Percentiles rank a stretch among this genome's conserved stretches.
Conservation (phyloP, 805 yeast genomes). For the Candida gorgasii region DNA sequence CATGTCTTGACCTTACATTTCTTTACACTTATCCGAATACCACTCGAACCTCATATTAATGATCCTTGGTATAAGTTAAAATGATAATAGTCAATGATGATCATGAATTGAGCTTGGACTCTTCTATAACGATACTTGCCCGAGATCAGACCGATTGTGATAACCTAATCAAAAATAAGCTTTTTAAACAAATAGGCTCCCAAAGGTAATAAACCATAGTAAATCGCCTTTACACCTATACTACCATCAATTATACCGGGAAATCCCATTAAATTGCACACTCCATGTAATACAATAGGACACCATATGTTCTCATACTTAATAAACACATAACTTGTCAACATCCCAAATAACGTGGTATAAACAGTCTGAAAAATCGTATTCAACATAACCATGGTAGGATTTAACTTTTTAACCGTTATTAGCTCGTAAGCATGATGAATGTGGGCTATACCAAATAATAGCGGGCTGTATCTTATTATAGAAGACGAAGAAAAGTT, state of each 20-base stretch:
- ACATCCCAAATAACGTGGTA: conserved; percentile 70
- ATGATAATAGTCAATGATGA: too few relatives aligned
- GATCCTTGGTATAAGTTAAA: too few relatives aligned
- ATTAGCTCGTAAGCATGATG: conserved; percentile 66
- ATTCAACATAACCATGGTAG: conserved; percentile 6
- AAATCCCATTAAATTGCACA: conserved; percentile 72
- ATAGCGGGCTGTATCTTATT: conserved; percentile 52
- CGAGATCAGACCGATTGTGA: too few relatives aligned
- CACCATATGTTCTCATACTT: conserved; percentile 53
- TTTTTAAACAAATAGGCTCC: conserved; percentile 13
- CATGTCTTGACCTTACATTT: too few relatives aligned
- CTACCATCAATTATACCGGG: conserved; percentile 41
- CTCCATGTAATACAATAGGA: conserved; percentile 56
- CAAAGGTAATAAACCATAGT: conserved; percentile 13
- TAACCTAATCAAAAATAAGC: neutral
- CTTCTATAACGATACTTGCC: too few relatives aligned
- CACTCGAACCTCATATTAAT: too few relatives aligned
- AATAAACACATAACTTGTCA: conserved; percentile 59
- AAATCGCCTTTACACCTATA: conserved; percentile 9
- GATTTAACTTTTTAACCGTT: conserved; percentile 2
- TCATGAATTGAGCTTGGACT: too few relatives aligned
- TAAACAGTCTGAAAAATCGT: conserved; percentile 58
- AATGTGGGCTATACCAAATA: conserved; percentile 76
- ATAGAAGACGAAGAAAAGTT: conserved; percentile 12
- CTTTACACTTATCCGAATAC: too few relatives aligned